Percentiles rank a stretch among this genome's conserved stretches.
These are phyloP conservation scores for Malassezia caprae DNA, from an alignment of 1,284 basidiomycete genomes.

Conservation along the genomic window DNA sequence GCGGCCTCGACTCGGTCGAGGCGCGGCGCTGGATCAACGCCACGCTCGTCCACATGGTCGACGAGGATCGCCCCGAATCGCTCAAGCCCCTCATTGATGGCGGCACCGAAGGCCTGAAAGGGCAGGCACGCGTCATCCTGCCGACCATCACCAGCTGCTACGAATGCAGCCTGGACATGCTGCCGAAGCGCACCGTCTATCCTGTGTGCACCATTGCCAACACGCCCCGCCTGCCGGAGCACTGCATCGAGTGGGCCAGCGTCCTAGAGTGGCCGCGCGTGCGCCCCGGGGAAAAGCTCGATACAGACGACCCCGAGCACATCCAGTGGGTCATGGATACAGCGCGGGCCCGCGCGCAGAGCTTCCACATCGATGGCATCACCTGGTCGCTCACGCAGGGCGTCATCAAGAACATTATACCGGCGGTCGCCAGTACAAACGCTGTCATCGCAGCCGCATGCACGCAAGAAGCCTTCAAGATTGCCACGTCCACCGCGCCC, in stretches of 20 bases:
- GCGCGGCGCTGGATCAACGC: slow-evolving; percentile 98
- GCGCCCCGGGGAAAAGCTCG: slow-evolving; percentile 35
- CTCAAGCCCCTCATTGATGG: slow-evolving; percentile 98
- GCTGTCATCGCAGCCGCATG: slow-evolving; percentile 62
- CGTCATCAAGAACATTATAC: slow-evolving; percentile 99
- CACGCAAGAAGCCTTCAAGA: slow-evolving; percentile 98
- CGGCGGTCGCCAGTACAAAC: slow-evolving; percentile 55
- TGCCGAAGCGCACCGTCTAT: slow-evolving; percentile 91
- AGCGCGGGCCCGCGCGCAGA: slow-evolving; percentile 63
- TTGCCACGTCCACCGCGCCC: slow-evolving; percentile 85
- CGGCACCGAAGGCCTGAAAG: slow-evolving; percentile 99
- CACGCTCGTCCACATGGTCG: slow-evolving; percentile 83
- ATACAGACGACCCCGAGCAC: slow-evolving; percentile 78
- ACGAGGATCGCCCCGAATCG: slow-evolving; percentile 71
- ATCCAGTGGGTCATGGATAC: slow-evolving; percentile 83
- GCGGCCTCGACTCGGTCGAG: slow-evolving; percentile 76
- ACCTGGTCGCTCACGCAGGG: slow-evolving; percentile 97
- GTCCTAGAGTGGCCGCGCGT: slow-evolving; percentile 96
- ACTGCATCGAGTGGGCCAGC: slow-evolving; percentile 99
- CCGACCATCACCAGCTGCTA: slow-evolving; percentile 94
- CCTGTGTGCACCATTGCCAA: slow-evolving; percentile 99
- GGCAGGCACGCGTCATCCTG: slow-evolving; percentile 91
- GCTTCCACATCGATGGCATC: slow-evolving; percentile 93
- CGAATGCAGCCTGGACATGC: slow-evolving; percentile 95
- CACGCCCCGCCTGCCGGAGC: slow-evolving; percentile 91